phyloP scores from a whole-genome alignment of 1,284 basidiomycete genomes.

The Cronartium quercuum region DNA sequence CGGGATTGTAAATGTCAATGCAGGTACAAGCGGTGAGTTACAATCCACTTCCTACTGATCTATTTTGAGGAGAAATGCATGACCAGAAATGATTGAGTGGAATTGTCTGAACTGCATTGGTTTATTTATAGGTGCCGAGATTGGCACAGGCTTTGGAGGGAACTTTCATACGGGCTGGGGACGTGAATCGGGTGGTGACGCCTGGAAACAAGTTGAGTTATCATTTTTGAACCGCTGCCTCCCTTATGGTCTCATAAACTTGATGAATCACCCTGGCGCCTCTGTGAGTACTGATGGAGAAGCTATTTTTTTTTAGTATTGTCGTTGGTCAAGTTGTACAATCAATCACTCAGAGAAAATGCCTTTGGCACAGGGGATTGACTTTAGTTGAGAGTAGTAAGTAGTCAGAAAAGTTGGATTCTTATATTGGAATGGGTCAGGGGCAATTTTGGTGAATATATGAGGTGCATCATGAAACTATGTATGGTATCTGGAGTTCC shows the following conservation, averaged over 20 bases:
- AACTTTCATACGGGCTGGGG: conserved; percentile 82
- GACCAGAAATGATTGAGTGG: neutral
- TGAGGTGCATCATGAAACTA: too few relatives aligned
- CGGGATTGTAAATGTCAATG: conserved; percentile 46
- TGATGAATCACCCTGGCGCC: neutral
- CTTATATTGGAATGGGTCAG: too few relatives aligned
- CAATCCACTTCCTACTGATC: neutral
- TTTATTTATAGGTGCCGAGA: conserved; percentile 67
- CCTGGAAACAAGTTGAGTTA: conserved; percentile 82
- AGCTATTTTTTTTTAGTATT: conserved; percentile 43
- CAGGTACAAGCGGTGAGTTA: conserved; percentile 30
- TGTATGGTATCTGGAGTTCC: too few relatives aligned
- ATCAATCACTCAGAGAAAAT: conserved; percentile 85
- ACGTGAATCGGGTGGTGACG: conserved; percentile 90
- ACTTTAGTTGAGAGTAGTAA: conserved; percentile 55
- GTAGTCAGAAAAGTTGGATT: too few relatives aligned
- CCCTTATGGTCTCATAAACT: conserved; percentile 7
- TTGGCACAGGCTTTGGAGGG: conserved; percentile 82
- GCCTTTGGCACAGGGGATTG: conserved; percentile 84
- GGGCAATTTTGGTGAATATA: too few relatives aligned
- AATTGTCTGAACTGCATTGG: conserved; percentile 52
- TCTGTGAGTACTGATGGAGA: neutral
- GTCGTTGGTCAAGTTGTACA: conserved; percentile 65
- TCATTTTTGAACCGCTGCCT: neutral
- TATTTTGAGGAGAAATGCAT: conserved; percentile 42